Evolutionary conservation across 768 basidiomycete species (phyloP).

Genomic region (Erythrobasidium yunnanense): DNA sequence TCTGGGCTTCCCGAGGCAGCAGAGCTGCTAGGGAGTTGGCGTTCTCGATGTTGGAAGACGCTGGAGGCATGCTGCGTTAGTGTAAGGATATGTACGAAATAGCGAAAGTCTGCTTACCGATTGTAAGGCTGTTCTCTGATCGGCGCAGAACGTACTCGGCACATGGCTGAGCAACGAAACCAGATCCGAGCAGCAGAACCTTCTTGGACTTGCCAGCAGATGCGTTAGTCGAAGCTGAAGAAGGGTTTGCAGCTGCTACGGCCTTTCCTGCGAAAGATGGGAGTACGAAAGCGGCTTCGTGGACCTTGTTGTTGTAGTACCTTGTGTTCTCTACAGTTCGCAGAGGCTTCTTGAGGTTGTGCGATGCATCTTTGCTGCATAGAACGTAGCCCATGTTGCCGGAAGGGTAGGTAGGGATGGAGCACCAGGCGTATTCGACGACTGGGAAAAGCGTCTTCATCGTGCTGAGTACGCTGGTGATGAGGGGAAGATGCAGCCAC

Average conservation of each 20-base stretch:
- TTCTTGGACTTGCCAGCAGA: constrained; percentile 45
- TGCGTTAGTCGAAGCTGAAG: neutral
- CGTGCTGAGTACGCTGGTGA: constrained; percentile 60
- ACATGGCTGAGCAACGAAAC: constrained; percentile 90
- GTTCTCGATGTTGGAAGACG: constrained; percentile 72
- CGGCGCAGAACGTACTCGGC: constrained; percentile 83
- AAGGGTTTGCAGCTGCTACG: constrained; percentile 46
- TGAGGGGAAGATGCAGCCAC: constrained; percentile 85
- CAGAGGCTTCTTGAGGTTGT: constrained; percentile 62
- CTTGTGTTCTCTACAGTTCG: constrained; percentile 55
- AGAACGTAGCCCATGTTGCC: constrained; percentile 94
- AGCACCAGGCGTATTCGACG: constrained; percentile 84
- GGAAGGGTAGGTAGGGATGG: constrained; percentile 95
- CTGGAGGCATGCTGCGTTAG: constrained; percentile 44
- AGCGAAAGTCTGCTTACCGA: constrained; percentile 50
- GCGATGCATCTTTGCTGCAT: constrained; percentile 60
- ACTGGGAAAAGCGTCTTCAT: constrained; percentile 63
- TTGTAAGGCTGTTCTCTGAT: constrained; percentile 68
- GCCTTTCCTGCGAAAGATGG: constrained; percentile 79
- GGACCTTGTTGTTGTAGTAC: constrained; percentile 77
- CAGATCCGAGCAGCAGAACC: constrained; percentile 81
- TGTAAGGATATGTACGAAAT: neutral
- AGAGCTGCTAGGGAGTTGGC: constrained; percentile 59
- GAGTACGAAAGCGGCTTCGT: constrained; percentile 70
- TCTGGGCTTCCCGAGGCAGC: constrained; percentile 56